Conservation (phyloP, 2,329 filamentous ascomycete species). For the Trichoderma koningiopsis region DNA sequence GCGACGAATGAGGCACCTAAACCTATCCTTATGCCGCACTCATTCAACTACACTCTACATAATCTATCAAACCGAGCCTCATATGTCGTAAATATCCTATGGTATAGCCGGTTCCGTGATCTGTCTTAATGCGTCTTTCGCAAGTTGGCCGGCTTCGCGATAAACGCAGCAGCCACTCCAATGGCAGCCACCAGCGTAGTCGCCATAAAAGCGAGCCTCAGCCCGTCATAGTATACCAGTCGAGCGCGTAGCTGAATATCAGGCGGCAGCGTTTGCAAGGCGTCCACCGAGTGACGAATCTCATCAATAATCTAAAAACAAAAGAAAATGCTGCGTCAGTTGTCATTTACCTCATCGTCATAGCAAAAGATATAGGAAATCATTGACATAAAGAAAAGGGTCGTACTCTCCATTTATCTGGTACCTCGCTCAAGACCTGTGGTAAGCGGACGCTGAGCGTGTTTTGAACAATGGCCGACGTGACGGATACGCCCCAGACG, state of each 20-base stretch:
- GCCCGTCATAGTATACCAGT: constrained; percentile 61
- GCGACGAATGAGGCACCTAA: not conserved
- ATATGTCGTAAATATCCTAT: not conserved
- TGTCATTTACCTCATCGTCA: constrained; percentile 21
- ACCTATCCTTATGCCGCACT: not conserved
- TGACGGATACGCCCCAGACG: constrained; percentile 65
- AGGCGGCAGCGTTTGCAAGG: constrained; percentile 55
- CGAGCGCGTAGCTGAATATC: constrained; percentile 59
- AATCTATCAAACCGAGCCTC: not conserved
- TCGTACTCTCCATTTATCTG: constrained; percentile 60
- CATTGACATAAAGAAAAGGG: constrained; percentile 25
- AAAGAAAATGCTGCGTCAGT: constrained; percentile 29
- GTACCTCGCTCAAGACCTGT: constrained; percentile 54
- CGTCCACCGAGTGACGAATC: constrained; percentile 59
- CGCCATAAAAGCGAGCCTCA: constrained; percentile 57
- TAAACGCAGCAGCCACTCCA: constrained; percentile 41
- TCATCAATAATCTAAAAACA: constrained; percentile 57
- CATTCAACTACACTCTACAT: not conserved
- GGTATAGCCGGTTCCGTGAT: not conserved
- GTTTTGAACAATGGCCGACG: constrained; percentile 65
- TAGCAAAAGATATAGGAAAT: not conserved
- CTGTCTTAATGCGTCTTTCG: constrained; percentile 34
- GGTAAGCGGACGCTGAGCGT: constrained; percentile 58
- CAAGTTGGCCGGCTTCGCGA: constrained; percentile 37
- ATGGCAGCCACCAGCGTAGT: constrained; percentile 55